Percentiles rank a stretch among this genome's conserved stretches.
phyloP scores from a whole-genome alignment of 2,329 filamentous ascomycete species.

The Cladophialophora exuberans region DNA sequence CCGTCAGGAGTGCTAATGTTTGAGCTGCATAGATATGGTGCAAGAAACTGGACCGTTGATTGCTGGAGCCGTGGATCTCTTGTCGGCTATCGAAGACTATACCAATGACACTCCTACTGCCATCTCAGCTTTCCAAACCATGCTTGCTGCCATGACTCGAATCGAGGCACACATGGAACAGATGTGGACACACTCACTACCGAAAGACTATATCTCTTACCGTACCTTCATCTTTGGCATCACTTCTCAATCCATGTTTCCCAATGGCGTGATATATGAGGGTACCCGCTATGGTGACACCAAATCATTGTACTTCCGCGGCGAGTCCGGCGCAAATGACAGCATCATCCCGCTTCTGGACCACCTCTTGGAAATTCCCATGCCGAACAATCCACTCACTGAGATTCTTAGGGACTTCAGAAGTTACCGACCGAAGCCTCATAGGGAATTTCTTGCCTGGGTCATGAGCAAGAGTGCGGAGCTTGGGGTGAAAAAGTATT shows the following conservation, averaged over 20 bases:
- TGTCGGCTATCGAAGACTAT: constrained; percentile 57
- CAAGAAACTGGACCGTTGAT: constrained; percentile 80
- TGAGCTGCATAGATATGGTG: too few species aligned
- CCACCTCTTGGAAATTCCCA: constrained; percentile 80
- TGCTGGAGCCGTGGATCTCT: constrained; percentile 68
- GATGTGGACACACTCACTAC: constrained; percentile 92
- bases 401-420: constrained; percentile 88
- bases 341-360: constrained; percentile 91
- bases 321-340: constrained; percentile 92
- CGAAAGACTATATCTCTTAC: constrained; percentile 83
- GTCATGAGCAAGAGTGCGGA: constrained; percentile 61
- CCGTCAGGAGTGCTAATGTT: too few species aligned
- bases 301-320: constrained; percentile 78
- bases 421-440: constrained; percentile 84
- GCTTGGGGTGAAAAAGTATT: constrained; percentile 44
- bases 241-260: constrained; percentile 91
- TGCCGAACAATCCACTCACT: constrained; percentile 88
- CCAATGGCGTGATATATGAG: constrained; percentile 86
- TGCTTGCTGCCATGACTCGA: constrained; percentile 66
- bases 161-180: constrained; percentile 82
- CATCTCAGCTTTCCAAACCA: constrained; percentile 58
- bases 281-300: constrained; percentile 66
- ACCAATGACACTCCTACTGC: constrained; percentile 13
- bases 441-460: constrained; percentile 79
- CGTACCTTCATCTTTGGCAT: constrained; percentile 98